A percentile compares a stretch with the other conserved stretches of the same genome.
Evolutionary conservation across 306 rosid species (phyloP).

Genomic region (Aeschynomene evenia): DNA sequence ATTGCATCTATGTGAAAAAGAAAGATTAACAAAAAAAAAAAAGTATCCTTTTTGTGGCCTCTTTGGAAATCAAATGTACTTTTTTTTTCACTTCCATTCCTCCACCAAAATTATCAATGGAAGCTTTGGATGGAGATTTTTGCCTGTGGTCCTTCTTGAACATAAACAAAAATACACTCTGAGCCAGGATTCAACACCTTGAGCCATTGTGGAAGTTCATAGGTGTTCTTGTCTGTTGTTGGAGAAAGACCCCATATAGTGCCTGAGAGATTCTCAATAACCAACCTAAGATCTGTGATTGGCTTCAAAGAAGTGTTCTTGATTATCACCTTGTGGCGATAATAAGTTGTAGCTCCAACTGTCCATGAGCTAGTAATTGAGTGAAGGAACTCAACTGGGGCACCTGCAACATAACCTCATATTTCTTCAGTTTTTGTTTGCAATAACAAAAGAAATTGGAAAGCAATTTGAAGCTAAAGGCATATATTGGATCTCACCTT

Average conservation of each 20-base stretch:
- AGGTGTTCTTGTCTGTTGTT: conserved; percentile 50
- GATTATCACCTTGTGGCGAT: conserved; percentile 70
- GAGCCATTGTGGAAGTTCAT: conserved; percentile 69
- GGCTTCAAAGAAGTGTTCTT: conserved; percentile 71
- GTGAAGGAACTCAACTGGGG: conserved; percentile 60
- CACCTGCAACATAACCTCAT: conserved; percentile 38
- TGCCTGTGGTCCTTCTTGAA: conserved; percentile 89
- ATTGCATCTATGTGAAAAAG: not conserved
- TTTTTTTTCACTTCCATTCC: not conserved
- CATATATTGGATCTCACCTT: conserved; percentile 24
- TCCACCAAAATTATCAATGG: conserved; percentile 39
- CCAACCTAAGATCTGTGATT: conserved; percentile 53
- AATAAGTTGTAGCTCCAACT: conserved; percentile 41
- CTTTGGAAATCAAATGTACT: not conserved
- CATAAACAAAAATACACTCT: conserved; percentile 58
- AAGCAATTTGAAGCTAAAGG: not conserved
- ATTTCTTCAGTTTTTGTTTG: conserved; percentile 1
- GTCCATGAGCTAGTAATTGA: conserved; percentile 67
- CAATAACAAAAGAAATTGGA: not conserved
- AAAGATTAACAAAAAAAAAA: not conserved
- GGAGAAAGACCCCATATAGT: conserved; percentile 78
- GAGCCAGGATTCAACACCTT: conserved; percentile 62
- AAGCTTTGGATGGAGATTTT: conserved; percentile 51
- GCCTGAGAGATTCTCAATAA: conserved; percentile 60
- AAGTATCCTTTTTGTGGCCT: not conserved